Percentiles rank a stretch among this genome's conserved stretches.
Evolutionary conservation across 345 rosid genomes (phyloP).

Genomic region (Trapa bicornis): DNA sequence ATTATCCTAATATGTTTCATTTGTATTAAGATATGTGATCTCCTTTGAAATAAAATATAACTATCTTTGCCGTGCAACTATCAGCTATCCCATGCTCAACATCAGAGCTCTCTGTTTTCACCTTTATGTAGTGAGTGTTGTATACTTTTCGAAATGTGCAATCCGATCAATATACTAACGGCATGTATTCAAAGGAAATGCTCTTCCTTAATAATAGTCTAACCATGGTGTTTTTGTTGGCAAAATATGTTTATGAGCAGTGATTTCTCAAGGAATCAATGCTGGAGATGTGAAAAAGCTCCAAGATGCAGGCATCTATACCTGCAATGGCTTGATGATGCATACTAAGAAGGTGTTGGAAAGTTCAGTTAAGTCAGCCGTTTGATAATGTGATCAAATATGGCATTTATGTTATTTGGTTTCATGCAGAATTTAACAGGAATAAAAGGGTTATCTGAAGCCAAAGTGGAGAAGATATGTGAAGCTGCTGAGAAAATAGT

Average conservation of each 20-base stretch:
- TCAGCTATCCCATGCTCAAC: background rate
- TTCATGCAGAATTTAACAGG: conserved; percentile 59
- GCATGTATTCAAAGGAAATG: background rate
- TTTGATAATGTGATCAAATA: background rate
- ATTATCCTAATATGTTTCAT: too few relatives aligned
- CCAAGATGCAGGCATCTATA: conserved; percentile 89
- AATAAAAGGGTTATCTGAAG: conserved; percentile 91
- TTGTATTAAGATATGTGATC: background rate
- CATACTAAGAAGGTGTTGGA: conserved; percentile 73
- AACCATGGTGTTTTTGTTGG: conserved; percentile 2
- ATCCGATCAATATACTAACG: background rate
- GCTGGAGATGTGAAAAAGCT: conserved; percentile 89
- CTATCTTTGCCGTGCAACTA: background rate
- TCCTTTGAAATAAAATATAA: background rate
- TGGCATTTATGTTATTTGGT: background rate
- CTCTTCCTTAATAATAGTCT: background rate
- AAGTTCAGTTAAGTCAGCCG: background rate
- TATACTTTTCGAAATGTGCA: background rate
- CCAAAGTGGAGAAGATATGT: conserved; percentile 90
- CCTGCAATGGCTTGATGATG: conserved; percentile 98
- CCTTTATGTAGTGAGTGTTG: background rate
- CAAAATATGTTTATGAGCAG: conserved; percentile 19
- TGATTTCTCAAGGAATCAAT: conserved; percentile 73
- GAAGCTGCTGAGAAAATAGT: conserved; percentile 97
- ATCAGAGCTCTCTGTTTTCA: background rate